phyloP scores from a whole-genome alignment of 495 filamentous ascomycete species.

The Hypoxylon fragiforme region DNA sequence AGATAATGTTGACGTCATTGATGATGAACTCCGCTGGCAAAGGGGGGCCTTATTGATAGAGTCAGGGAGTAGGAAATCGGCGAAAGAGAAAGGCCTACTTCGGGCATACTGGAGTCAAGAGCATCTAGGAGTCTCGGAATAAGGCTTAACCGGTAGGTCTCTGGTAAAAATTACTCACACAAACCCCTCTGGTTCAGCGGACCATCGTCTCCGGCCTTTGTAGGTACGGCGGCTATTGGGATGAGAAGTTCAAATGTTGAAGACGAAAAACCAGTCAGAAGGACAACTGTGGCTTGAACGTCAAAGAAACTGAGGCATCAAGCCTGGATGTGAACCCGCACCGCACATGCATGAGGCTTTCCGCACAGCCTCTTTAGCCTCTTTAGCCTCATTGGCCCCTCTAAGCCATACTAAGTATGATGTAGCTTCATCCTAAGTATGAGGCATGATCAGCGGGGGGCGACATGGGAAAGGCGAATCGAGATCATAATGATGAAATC shows the following conservation, averaged over 20 bases:
- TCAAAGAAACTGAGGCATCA: too few species aligned
- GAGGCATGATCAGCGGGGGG: constrained; percentile 15
- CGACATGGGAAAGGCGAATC: constrained; percentile 10
- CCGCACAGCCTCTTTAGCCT: background rate
- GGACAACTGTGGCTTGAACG: constrained; percentile 16
- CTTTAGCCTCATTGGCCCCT: too few species aligned
- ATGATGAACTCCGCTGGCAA: constrained; percentile 3
- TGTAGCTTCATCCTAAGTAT: constrained; percentile 12
- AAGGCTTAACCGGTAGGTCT: background rate
- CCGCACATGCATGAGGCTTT: constrained; percentile 15
- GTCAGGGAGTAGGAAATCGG: too few species aligned
- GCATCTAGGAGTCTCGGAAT: background rate
- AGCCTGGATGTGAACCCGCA: background rate
- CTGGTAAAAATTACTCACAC: background rate
- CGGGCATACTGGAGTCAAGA: too few species aligned
- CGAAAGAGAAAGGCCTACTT: too few species aligned
- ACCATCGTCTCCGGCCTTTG: constrained; percentile 13
- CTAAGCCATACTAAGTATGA: too few species aligned
- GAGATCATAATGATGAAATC: constrained; percentile 29
- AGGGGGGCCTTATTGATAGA: constrained; percentile 14
- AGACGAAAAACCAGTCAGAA: background rate
- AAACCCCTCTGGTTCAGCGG: background rate
- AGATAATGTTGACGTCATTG: constrained; percentile 19
- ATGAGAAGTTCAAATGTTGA: background rate
- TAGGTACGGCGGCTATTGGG: background rate